Base-by-base conservation (phyloP, 2,329 filamentous ascomycete genomes). In the Phoma sp. region DNA sequence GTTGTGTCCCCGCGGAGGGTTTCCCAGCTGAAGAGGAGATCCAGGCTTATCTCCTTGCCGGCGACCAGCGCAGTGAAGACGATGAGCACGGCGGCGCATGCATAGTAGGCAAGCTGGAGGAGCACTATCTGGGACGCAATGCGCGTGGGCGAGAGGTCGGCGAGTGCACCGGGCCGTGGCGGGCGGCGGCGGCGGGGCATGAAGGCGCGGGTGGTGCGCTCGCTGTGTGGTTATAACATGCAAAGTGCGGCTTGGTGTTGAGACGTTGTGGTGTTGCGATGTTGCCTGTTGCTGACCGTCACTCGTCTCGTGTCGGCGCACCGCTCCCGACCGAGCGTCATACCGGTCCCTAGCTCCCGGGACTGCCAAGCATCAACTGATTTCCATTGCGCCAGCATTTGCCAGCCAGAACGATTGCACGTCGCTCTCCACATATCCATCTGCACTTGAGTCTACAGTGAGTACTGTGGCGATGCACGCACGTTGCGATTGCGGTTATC, bases 21-120 rank as follows among this genome's bases (percentile, higher is more conserved):
- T 54, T 81, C 78, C 88, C 88, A 90, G 70, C 82, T 83, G 41
- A 90, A 78, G 3, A 90, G 74, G 40, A 88, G 69, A 58, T 85
- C 84, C 2, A 84, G 70, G 33, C 78, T 81, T 56, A 89, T 84
- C 17, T 81, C 78, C 46, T 82, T 81, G 17, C 88, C 88, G 9
- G 86, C 85, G 40, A 89, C 86, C 27, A 90, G 76, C 2, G 85
- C 85, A 3, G 85, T 88, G 75, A 90, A 90, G 44, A 89, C 71
- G 52, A 90, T 88, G 53, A 90, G 79, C 22, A 84, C 73, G 19
- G 82, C 81, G 6, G 85, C 86, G 64, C 80, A 81, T 58, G 75
- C 77, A 79, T 90, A 90, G 77, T 88, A 90, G 59, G 82, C 82
- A 38, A 82, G 67, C 70, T 90, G 88, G 6, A 90, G 81, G 37